Conservation (phyloP, 257 asterid genomes). For the Solanum boliviense region DNA sequence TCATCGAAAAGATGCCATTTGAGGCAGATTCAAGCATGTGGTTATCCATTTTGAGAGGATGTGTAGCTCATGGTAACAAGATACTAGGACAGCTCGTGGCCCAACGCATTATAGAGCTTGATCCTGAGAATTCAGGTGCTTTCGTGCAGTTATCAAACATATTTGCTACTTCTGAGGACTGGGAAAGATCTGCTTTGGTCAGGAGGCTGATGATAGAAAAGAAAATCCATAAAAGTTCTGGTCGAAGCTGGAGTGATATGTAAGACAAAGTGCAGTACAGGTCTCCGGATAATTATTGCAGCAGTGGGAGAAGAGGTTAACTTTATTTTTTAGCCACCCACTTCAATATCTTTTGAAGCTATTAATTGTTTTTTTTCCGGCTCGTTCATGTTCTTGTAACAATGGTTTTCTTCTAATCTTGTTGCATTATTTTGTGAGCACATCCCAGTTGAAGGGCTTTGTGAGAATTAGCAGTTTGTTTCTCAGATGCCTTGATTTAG, state of each 20-base stretch:
- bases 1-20: slow-evolving; percentile 44
- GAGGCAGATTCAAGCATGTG: slow-evolving; percentile 66
- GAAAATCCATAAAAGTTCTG: slow-evolving; percentile 53
- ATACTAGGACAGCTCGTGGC: slow-evolving; percentile 40
- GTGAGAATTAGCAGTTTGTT: neutral
- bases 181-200: slow-evolving; percentile 57
- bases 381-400: neutral
- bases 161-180: slow-evolving; percentile 64
- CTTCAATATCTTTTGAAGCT: neutral
- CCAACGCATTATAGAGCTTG: slow-evolving; percentile 49
- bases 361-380: neutral
- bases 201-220: slow-evolving; percentile 59
- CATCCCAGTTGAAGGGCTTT: neutral
- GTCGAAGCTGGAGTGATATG: slow-evolving; percentile 66
- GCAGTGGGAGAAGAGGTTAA: neutral
- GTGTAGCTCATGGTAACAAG: slow-evolving; percentile 51
- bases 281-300: neutral
- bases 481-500: neutral
- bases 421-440: neutral
- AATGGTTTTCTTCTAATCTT: neutral
- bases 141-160: slow-evolving; percentile 64
- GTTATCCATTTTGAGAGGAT: slow-evolving; percentile 71
- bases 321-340: neutral
- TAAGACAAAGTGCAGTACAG: neutral
- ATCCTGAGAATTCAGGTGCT: slow-evolving; percentile 59